A percentile compares a stretch with the other conserved stretches of the same genome.
phyloP scores from a whole-genome alignment of 116 monocot species.

The Phalaenopsis hybrid region DNA sequence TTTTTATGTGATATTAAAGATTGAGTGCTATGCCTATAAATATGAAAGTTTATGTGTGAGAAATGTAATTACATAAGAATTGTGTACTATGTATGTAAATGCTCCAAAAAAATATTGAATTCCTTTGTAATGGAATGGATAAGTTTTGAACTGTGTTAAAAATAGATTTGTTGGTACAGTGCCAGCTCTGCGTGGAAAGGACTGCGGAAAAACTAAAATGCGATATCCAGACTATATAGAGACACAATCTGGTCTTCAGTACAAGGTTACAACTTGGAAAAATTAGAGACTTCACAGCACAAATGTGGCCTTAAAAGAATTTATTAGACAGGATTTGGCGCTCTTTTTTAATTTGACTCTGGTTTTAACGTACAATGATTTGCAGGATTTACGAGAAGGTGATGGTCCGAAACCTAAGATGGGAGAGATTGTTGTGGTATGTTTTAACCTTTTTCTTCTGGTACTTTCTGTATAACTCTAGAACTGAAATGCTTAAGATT shows the following conservation, averaged over 20 bases:
- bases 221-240: conserved; percentile 81
- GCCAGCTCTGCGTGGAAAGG: conserved; percentile 95
- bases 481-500: not conserved
- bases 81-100: too few species aligned
- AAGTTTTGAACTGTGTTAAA: not conserved
- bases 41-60: too few species aligned
- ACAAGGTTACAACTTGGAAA: conserved; percentile 54
- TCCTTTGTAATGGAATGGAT: not conserved
- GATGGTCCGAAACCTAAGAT: conserved; percentile 61
- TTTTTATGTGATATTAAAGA: too few species aligned
- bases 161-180: conserved; percentile 32
- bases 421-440: conserved; percentile 91
- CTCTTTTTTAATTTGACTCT: conserved; percentile 3
- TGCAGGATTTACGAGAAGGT: conserved; percentile 85
- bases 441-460: conserved; percentile 12
- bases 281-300: not conserved
- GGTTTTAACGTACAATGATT: conserved; percentile 5
- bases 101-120: not conserved
- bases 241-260: conserved; percentile 89
- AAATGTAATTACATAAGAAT: too few species aligned
- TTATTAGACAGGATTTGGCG: not conserved
- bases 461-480: not conserved
- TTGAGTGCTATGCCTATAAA: too few species aligned
- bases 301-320: not conserved
- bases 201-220: conserved; percentile 98